Evolutionary conservation across 2,329 filamentous ascomycete species (phyloP), one percentile per base, ranked within the genome.

Genomic region (Fonsecaea erecta): DNA sequence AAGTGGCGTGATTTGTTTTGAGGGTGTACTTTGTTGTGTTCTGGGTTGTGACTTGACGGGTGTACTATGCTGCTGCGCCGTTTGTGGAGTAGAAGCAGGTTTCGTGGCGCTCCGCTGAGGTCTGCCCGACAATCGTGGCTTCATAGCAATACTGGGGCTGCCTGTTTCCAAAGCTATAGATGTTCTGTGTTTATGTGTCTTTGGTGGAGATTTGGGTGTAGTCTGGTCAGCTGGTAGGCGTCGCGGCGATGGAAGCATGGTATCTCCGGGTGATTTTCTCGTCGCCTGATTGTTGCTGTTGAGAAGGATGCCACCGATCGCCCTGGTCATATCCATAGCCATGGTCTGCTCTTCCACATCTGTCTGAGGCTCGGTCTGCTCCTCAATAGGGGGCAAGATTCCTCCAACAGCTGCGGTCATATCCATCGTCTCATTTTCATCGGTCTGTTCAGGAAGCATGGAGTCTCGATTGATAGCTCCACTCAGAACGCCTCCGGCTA

Each of bases 301-400:
- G 18, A 37, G 24, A 16, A 90, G 78, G 57, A 92, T 90, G 8
- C 82, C 81, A 9, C 89, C 88, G 53, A 90, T 79, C 5, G 84
- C 85, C 52, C 81, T 81, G 1, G 88, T 90, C 74, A 90, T 86
- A 52, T 90, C 88, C 88, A 91, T 90, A 0, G 83, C 86, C 74
- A 84, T 81, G 1, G 85, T 87, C 57, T 77, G 72, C 60, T 78
- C 78, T 14, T 74, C 74, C 5, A 75, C 73, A n/a, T 75, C 64
- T n/a, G 67, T 70, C 68, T 69, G 73, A 53, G 64, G 74, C 70
- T 78, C 78, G 11, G 73, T 76, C 63, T 74, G 75, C 68, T 79
- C 76, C 48, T 78, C 75, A 58, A 76, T 76, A 14, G 77, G 72
- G 35, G 75, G 72, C 35, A 81, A 71, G 46, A 80, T 82, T 26